Evolutionary conservation across 352 stramenopile genomes (phyloP).

Genomic region (Phytopythium ostracodes): DNA sequence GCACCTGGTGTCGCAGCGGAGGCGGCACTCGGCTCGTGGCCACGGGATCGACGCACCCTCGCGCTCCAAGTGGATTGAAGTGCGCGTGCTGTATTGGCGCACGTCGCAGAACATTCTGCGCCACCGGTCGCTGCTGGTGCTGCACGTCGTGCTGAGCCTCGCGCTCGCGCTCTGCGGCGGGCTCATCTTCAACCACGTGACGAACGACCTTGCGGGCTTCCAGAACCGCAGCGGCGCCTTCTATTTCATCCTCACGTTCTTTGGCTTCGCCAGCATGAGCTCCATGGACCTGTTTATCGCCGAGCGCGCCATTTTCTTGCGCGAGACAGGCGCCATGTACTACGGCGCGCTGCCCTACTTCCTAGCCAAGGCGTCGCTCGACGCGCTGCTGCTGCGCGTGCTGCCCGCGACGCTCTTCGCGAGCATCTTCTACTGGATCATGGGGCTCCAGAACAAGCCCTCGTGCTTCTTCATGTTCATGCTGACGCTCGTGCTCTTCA

Average conservation of each 20-base stretch:
- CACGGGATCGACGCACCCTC: slow-evolving; percentile 10
- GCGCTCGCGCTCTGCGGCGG: slow-evolving; percentile 58
- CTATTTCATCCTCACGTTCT: slow-evolving; percentile 86
- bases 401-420: slow-evolving; percentile 71
- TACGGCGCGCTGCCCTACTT: slow-evolving; percentile 80
- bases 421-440: slow-evolving; percentile 88
- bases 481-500: slow-evolving; percentile 74
- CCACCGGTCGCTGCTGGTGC: slow-evolving; percentile 61
- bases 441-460: slow-evolving; percentile 62
- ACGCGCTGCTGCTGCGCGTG: slow-evolving; percentile 71
- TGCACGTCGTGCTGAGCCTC: slow-evolving; percentile 60
- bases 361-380: slow-evolving; percentile 65
- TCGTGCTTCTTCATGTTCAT: slow-evolving; percentile 66
- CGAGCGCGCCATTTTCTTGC: slow-evolving; percentile 71
- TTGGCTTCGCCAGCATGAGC: slow-evolving; percentile 80
- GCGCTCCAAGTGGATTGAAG: slow-evolving; percentile 50
- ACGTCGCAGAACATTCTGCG: slow-evolving; percentile 71
- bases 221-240: slow-evolving; percentile 83
- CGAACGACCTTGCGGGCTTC: slow-evolving; percentile 78
- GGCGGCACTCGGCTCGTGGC: neutral
- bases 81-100: slow-evolving; percentile 66
- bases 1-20: neutral
- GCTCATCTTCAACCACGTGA: slow-evolving; percentile 79
- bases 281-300: slow-evolving; percentile 84
- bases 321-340: slow-evolving; percentile 76